Evolutionary conservation across 768 basidiomycete genomes (phyloP).

Genomic region (Lentinula sp.): DNA sequence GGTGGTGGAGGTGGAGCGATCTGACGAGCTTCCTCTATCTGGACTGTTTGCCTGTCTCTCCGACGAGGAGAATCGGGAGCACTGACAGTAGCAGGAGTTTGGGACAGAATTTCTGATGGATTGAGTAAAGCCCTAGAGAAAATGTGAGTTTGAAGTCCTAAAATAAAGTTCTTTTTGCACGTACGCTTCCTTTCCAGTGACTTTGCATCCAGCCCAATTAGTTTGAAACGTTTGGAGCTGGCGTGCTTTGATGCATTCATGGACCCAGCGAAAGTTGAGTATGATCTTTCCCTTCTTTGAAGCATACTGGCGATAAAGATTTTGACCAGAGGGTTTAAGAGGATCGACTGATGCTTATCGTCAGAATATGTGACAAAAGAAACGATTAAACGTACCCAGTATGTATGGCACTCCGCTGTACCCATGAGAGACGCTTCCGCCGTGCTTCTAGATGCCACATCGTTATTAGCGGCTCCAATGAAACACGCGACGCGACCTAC

Average conservation of each 20-base stretch:
- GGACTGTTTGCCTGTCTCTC: constrained; percentile 5
- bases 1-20: background rate
- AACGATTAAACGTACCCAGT: constrained; percentile 47
- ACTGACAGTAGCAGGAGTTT: constrained; percentile 9
- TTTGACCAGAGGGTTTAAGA: constrained; percentile 73
- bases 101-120: constrained; percentile 11
- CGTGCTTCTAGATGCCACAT: constrained; percentile 55
- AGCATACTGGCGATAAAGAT: constrained; percentile 71
- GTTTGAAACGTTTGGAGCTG: constrained; percentile 68
- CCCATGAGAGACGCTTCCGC: constrained; percentile 64
- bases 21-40: constrained; percentile 5
- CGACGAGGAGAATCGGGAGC: constrained; percentile 7
- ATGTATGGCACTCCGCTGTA: constrained; percentile 81
- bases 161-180: constrained; percentile 9
- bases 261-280: constrained; percentile 68
- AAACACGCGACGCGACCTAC: constrained; percentile 37
- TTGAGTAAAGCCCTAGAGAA: constrained; percentile 12
- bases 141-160: constrained; percentile 5
- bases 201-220: constrained; percentile 79
- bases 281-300: constrained; percentile 78
- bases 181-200: constrained; percentile 69
- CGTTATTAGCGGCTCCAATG: background rate
- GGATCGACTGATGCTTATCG: constrained; percentile 55
- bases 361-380: constrained; percentile 3
- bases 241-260: constrained; percentile 66